Evolutionary conservation across 306 rosid genomes (phyloP), one percentile per base, ranked within the genome.

Genomic region (Gleditsia sinensis): DNA sequence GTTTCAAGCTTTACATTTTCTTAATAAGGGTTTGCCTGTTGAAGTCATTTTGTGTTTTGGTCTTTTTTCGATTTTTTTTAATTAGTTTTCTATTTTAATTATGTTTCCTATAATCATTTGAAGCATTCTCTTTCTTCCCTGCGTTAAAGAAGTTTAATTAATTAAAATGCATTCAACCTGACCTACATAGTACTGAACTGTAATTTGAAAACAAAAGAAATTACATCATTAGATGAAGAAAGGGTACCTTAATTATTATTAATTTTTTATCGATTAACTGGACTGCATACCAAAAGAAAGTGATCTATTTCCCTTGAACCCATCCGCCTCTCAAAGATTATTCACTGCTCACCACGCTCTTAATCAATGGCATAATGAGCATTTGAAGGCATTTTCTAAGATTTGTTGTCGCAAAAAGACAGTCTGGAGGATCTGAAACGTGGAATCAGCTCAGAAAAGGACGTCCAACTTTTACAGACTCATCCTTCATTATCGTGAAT

Each of bases 361-460:
- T 34, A 74, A 69, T 69, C 61, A 74, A 69, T 14, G 48, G 37
- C 81, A 74, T 42, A 58, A 61, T 67, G 39, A 62, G 24, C 42
- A 58, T 61, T 55, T 27, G 72, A 62, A 42, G 49, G 45, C 20
- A 75, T 63, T 43, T 37, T 30, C 17, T 34, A 55, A 69, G 60
- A 54, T 61, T 53, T 69, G 77, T 73, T 50, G 39, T 40, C 67
- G 37, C 43, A 19, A 53, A 20, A 82, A 45, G 65, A 65, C 55
- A 65, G 1, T 3, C 23, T 30, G 4, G 1, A 40, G 32, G 59
- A 0, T 6, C 1, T 21, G 50, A 63, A 39, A 65, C 20, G 17
- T 40, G 34, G 54, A 42, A 40, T 24, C 20, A 42, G 54, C 14
- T 17, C 36, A 65, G 14, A 65, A 65, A 43, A 24, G 2, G 71